A percentile compares a stretch with the other conserved stretches of the same genome.
Conservation (phyloP, 257 asterid genomes). For the Solanum peruvianum region DNA sequence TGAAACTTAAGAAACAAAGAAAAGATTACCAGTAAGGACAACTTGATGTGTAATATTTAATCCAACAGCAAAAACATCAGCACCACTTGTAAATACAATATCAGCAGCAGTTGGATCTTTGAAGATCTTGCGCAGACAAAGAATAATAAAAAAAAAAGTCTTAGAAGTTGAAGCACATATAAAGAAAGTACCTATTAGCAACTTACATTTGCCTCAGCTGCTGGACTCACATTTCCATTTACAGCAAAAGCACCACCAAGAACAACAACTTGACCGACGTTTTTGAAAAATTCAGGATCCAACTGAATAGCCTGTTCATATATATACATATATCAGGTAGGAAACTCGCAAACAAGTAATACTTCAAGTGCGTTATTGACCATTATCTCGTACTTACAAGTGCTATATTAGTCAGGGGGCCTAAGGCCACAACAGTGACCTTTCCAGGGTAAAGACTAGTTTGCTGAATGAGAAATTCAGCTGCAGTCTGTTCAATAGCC, state of each 20-base stretch:
- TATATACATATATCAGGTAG: background rate
- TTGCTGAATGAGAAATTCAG: constrained; percentile 67
- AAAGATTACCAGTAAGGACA: constrained; percentile 54
- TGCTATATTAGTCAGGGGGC: constrained; percentile 85
- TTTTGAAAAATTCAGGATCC: constrained; percentile 63
- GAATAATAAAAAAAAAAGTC: background rate
- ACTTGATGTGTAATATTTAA: constrained; percentile 91
- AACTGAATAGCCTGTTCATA: constrained; percentile 66
- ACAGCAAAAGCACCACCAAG: constrained; percentile 97
- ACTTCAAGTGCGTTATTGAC: background rate
- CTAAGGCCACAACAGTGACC: constrained; percentile 89
- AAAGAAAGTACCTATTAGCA: background rate
- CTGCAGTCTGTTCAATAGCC: constrained; percentile 66
- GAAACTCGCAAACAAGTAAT: background rate
- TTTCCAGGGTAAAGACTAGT: constrained; percentile 62
- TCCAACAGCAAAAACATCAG: constrained; percentile 81
- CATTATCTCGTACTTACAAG: constrained; percentile 37
- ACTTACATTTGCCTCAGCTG: constrained; percentile 97
- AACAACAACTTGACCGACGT: constrained; percentile 68
- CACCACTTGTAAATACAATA: constrained; percentile 89
- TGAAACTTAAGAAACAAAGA: background rate
- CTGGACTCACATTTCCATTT: constrained; percentile 94
- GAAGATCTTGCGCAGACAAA: background rate
- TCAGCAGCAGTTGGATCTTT: constrained; percentile 50
- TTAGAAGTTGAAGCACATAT: background rate